Evolutionary conservation across 1,284 basidiomycete genomes (phyloP), one percentile per base, ranked within the genome.

Genomic region (Malassezia yamatoensis): DNA sequence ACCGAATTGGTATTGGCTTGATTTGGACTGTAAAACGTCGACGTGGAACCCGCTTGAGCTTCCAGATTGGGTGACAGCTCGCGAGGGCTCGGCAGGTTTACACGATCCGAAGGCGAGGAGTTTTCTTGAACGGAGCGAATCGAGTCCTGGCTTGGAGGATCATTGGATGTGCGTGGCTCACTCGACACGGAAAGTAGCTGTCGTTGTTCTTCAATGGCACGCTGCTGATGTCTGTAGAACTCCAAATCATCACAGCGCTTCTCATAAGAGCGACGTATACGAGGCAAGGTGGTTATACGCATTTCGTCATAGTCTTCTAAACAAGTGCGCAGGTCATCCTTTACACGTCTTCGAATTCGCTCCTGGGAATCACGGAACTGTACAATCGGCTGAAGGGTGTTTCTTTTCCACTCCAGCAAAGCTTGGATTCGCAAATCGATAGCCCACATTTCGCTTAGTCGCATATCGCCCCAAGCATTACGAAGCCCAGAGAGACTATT

Each of bases 171-270:
- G 50, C 35, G 46, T 24, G 29, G 45, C 45, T 47, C 35, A 15
- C 42, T 10, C 12, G 50, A 29, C 8, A 44, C 37, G 6, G 47
- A 59, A n/a, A 73, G 58, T 13, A 73, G 53, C 18, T 59, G 50
- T 12, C 67, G 62, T 49, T 72, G 69, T 35, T 72, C 71, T 29
- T 74, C 71, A 16, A 71, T 60, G 0, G 71, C 71, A 45, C 65
- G 61, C 20, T 68, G 65, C 57, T 74, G 71, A 12, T 63, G 57
- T 15, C 64, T 44, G 29, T 44, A 58, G n/a, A 53, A 49, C 29
- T 53, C 57, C 34, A 57, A 60, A 49, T 70, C 67, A 50, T 74
- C 71, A 40, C 70, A 70, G 32, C 59, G 62, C 47, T 64, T 65
- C 35, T 72, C 69, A 54, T 74, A 74, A 15, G 53, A 48, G 36